Evolutionary conservation across 352 stramenopile species (phyloP).

Genomic region (Globisporangium spinosum): DNA sequence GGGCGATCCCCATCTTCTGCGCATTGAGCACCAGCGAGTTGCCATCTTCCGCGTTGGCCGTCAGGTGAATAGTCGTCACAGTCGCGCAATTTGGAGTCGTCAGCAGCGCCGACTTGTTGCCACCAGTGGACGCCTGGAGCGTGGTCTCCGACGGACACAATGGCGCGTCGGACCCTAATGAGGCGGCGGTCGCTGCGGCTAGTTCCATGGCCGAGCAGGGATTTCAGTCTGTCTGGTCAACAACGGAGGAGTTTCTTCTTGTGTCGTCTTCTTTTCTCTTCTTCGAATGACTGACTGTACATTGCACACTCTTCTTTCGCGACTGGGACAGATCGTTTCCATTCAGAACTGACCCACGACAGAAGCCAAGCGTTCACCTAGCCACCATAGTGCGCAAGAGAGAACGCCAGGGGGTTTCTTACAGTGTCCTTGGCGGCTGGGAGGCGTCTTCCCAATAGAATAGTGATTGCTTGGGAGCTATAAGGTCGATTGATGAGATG

Average conservation of each 20-base stretch:
- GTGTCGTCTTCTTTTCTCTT: not conserved
- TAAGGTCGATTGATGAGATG: not conserved
- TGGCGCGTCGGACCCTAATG: not conserved
- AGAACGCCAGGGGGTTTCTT: not conserved
- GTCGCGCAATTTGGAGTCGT: slow-evolving; percentile 4
- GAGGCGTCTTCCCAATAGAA: not conserved
- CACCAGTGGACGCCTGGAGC: not conserved
- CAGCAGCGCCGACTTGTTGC: not conserved
- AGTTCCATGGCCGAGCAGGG: not conserved
- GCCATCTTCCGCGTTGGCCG: not conserved
- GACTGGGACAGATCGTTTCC: not conserved
- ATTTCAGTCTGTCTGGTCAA: not conserved
- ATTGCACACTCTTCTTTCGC: not conserved
- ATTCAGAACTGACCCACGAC: not conserved
- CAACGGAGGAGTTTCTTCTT: not conserved
- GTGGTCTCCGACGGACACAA: slow-evolving; percentile 8
- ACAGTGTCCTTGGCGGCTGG: not conserved
- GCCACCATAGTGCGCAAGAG: not conserved
- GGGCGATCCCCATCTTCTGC: slow-evolving; percentile 3
- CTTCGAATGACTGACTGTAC: not conserved
- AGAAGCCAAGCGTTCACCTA: not conserved
- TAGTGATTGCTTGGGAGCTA: not conserved
- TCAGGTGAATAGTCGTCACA: not conserved
- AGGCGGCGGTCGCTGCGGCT: not conserved
- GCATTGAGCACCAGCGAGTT: slow-evolving; percentile 5